Evolutionary conservation across 2,329 filamentous ascomycete species (phyloP), one percentile per base, ranked within the genome.

Genomic region (Bertia moriformis): DNA sequence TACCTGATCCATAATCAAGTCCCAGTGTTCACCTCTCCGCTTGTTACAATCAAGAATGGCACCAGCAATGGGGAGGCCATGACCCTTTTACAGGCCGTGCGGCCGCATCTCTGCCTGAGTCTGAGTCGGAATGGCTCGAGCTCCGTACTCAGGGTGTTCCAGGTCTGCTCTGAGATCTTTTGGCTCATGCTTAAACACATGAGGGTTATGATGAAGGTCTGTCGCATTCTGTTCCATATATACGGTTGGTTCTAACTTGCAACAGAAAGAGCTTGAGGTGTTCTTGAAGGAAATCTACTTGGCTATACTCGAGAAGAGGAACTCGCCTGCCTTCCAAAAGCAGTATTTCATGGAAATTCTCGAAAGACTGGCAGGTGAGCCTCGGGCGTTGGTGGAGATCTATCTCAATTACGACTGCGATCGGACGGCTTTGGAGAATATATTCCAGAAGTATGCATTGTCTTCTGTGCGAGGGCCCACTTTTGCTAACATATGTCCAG

Each of bases 341-440:
- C 73, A 91, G 40, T 87, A 89, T 53, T 91, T 96, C 47, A 74
- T 98, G 57, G 78, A 77, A 43, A 76, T 98, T 18, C 69, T 98
- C 39, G 83, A 85, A 49, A 73, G 89, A 42, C 67, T 98, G 37
- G 88, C 83, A 42, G 78, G 75, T 14, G 91, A 98, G 54, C 85
- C 89, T 2, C 73, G 85, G 46, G 88, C 86, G 0, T 58, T 98
- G 38, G 91, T 98, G 14, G 91, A 98, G 58, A 81, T 88, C 13
- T 98, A 98, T 58, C 72, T 98, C 45, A 98, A 98, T 58, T 98
- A 98, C 53, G 91, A 98, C 56, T 98, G 91, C 60, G 93, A 96
- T 52, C 73, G 89, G 43, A 87, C 86, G 30, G 74, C 96, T 13
- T 18, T 35, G 32, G 32, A 35, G 18, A 35, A 35, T 17, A 35